Evolutionary conservation across 2,329 filamentous ascomycete genomes (phyloP).

Genomic region (Raffaelea deltoideospora): DNA sequence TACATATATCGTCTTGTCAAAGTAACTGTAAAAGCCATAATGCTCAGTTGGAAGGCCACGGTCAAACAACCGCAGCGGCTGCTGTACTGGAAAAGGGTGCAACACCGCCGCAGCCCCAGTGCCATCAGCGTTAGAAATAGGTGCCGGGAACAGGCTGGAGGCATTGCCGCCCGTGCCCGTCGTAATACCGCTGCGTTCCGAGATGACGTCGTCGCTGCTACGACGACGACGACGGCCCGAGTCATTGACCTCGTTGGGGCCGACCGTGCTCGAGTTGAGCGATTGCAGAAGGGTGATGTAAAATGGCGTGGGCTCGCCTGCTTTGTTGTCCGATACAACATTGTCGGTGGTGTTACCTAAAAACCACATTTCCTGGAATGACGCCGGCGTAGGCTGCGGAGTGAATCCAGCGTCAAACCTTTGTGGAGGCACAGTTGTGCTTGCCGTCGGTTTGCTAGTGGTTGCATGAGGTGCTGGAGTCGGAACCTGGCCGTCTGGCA

Average conservation of each 20-base stretch:
- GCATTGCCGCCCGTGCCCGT: constrained; percentile 5
- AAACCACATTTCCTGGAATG: constrained; percentile 60
- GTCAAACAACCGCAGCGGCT: constrained; percentile 76
- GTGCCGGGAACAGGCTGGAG: constrained; percentile 38
- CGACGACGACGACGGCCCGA: not conserved
- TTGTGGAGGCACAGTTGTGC: no score
- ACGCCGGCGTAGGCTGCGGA: constrained; percentile 41
- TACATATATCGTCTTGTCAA: constrained; percentile 73
- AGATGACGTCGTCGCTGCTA: no score
- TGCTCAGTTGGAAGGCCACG: constrained; percentile 68
- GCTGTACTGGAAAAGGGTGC: constrained; percentile 53
- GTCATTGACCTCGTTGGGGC: constrained; percentile 11
- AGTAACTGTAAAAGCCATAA: constrained; percentile 91
- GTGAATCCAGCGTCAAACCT: constrained; percentile 19
- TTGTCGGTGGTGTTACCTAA: constrained; percentile 75
- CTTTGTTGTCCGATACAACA: constrained; percentile 49
- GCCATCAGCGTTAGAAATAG: constrained; percentile 49
- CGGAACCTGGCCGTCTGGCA: constrained; percentile 20
- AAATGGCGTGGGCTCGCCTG: constrained; percentile 78
- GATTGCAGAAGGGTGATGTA: constrained; percentile 59
- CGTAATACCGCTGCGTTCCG: not conserved
- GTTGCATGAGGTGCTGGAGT: constrained; percentile 3
- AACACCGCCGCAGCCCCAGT: constrained; percentile 57
- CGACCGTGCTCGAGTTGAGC: constrained; percentile 17
- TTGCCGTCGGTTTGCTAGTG: not conserved